A percentile compares a stretch with the other conserved stretches of the same genome.
Conservation (phyloP, 2,329 filamentous ascomycete species). For the Fusarium bulbicola region DNA sequence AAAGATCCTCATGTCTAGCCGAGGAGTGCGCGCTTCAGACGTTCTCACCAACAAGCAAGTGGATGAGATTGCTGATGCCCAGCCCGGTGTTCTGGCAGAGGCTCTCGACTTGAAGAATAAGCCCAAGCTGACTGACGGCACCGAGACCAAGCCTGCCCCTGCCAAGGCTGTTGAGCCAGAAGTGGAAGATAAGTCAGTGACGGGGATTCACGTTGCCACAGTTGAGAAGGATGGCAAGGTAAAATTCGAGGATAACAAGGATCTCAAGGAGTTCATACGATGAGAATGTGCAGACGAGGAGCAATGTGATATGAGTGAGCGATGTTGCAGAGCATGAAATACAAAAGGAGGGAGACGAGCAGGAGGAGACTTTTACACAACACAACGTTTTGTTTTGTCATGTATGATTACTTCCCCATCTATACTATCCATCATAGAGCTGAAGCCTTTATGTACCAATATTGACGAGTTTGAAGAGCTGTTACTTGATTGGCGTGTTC, state of each 20-base stretch:
- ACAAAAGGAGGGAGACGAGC: conserved; percentile 5
- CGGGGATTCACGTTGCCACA: conserved; percentile 64
- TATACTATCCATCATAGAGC: conserved; percentile 26
- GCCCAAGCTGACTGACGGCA: conserved; percentile 41
- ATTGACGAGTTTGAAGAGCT: neutral
- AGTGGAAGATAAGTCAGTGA: conserved; percentile 49
- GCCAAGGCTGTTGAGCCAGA: conserved; percentile 32
- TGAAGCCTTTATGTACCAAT: conserved; percentile 26
- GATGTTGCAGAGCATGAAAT: conserved; percentile 5
- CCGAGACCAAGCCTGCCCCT: conserved; percentile 38
- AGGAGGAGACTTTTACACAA: neutral
- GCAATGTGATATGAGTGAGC: conserved; percentile 2
- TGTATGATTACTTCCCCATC: conserved; percentile 22
- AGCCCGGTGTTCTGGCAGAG: conserved; percentile 73
- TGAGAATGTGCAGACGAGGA: conserved; percentile 34
- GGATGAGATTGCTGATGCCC: conserved; percentile 87
- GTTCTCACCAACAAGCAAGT: conserved; percentile 80
- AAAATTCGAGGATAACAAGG: conserved; percentile 68
- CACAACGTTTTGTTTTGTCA: conserved; percentile 12
- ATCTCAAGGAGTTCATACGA: conserved; percentile 64
- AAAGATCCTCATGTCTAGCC: conserved; percentile 87
- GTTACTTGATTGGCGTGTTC: neutral
- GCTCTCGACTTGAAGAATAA: conserved; percentile 61
- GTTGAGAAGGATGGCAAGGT: conserved; percentile 71
- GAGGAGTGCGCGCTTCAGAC: conserved; percentile 82